Evolutionary conservation across 352 stramenopile species (phyloP).

Genomic region (Phytophthora agathidicida): DNA sequence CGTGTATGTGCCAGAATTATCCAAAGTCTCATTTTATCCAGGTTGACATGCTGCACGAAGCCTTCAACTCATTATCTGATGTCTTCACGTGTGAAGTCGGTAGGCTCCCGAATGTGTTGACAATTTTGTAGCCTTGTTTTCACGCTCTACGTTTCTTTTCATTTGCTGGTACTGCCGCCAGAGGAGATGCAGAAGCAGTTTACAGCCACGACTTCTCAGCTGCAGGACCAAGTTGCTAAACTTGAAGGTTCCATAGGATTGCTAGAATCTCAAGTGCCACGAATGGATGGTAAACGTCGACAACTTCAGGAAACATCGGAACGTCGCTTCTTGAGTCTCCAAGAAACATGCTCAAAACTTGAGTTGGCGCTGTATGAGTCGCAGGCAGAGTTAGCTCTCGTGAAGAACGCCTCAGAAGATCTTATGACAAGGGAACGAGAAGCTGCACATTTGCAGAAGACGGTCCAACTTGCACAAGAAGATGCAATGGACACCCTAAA

Average conservation of each 20-base stretch:
- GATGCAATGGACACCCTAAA: conserved; percentile 47
- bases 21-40: conserved; percentile 10
- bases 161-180: too few species aligned
- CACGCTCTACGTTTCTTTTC: neutral
- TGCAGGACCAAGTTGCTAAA: conserved; percentile 37
- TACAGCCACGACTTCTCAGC: conserved; percentile 18
- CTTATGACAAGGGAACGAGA: conserved; percentile 56
- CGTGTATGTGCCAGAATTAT: too few species aligned
- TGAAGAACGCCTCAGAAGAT: conserved; percentile 53
- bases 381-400: conserved; percentile 44
- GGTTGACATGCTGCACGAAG: conserved; percentile 54
- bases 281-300: conserved; percentile 46
- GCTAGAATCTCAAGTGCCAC: conserved; percentile 40
- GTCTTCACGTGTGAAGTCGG: conserved; percentile 60
- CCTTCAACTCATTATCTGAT: conserved; percentile 65
- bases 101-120: conserved; percentile 6
- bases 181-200: conserved; percentile 45
- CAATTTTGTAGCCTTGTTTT: neutral
- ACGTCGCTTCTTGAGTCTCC: conserved; percentile 41
- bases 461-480: conserved; percentile 55
- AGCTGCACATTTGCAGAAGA: conserved; percentile 41
- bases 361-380: conserved; percentile 53
- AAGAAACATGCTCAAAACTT: conserved; percentile 60
- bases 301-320: conserved; percentile 48
- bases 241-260: conserved; percentile 41